phyloP scores from a whole-genome alignment of 2,329 filamentous ascomycete genomes.

The Phoma sp. region DNA sequence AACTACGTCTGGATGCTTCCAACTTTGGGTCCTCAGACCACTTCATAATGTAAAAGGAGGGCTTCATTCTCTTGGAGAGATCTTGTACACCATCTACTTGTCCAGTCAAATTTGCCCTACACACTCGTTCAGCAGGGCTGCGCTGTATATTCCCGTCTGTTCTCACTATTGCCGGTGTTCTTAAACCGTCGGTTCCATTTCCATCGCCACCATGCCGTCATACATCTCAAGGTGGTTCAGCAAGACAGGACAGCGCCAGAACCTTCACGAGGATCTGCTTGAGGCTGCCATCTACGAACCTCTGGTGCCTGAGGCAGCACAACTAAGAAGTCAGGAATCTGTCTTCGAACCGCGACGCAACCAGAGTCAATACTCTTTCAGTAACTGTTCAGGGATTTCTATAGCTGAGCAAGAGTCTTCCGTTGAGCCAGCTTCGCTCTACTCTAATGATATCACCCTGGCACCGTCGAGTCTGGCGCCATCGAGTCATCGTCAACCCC shows the following conservation, averaged over 20 bases:
- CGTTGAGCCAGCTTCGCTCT: background rate
- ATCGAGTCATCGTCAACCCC: background rate
- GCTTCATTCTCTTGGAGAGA: background rate
- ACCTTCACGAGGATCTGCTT: background rate
- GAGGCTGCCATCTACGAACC: conserved; percentile 1
- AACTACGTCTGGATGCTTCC: background rate
- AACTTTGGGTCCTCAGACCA: background rate
- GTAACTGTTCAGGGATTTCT: background rate
- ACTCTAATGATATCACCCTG: background rate
- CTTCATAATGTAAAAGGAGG: background rate
- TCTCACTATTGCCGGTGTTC: background rate
- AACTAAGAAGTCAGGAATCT: conserved; percentile 1
- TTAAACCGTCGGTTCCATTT: background rate
- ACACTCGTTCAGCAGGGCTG: background rate
- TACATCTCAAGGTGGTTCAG: background rate
- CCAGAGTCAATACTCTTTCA: conserved; percentile 1
- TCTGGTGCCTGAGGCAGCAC: conserved; percentile 3
- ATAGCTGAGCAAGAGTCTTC: background rate
- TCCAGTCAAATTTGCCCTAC: background rate
- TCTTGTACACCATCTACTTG: background rate
- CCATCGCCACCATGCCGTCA: background rate
- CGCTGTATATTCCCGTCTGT: background rate
- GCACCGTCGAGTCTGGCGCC: background rate
- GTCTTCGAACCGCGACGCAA: background rate
- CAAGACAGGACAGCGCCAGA: background rate